These are phyloP conservation scores for Ambrosia trifida DNA, from an alignment of 129 eudicot genomes.

Conservation along the genomic window DNA sequence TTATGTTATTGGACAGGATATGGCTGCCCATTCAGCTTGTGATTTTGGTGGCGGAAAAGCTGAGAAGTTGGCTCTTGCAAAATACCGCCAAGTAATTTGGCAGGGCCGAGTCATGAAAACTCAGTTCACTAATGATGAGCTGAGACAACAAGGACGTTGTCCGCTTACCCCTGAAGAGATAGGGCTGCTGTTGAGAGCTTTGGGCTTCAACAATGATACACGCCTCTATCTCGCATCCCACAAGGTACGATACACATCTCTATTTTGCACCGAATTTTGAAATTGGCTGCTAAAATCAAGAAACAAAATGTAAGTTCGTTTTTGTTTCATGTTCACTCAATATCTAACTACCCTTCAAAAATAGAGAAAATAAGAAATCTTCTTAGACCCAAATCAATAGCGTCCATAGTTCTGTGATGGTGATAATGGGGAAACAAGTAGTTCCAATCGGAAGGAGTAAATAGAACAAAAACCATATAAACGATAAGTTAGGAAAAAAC, in stretches of 20 bases:
- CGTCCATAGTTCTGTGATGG: not conserved
- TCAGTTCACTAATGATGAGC: constrained; percentile 77
- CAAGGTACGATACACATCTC: constrained; percentile 44
- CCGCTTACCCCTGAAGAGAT: constrained; percentile 97
- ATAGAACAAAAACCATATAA: not conserved
- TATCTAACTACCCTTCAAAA: not conserved
- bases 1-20: constrained; percentile 59
- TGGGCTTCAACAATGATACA: constrained; percentile 77
- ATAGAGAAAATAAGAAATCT: not conserved
- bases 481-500: too few relatives aligned
- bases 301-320: too few relatives aligned
- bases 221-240: constrained; percentile 97
- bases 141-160: constrained; percentile 91
- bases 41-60: constrained; percentile 98
- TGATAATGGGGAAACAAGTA: not conserved
- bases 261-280: too few relatives aligned
- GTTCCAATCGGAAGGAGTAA: not conserved
- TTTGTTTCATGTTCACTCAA: too few relatives aligned
- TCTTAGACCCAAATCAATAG: not conserved
- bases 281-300: too few relatives aligned
- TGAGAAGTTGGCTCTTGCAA: constrained; percentile 95
- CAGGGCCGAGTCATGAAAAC: constrained; percentile 90
- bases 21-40: constrained; percentile 99
- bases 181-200: constrained; percentile 75
- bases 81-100: constrained; percentile 92